Evolutionary conservation across 2,329 filamentous ascomycete genomes (phyloP), one percentile per base, ranked within the genome.

Genomic region (Venturia asperata): DNA sequence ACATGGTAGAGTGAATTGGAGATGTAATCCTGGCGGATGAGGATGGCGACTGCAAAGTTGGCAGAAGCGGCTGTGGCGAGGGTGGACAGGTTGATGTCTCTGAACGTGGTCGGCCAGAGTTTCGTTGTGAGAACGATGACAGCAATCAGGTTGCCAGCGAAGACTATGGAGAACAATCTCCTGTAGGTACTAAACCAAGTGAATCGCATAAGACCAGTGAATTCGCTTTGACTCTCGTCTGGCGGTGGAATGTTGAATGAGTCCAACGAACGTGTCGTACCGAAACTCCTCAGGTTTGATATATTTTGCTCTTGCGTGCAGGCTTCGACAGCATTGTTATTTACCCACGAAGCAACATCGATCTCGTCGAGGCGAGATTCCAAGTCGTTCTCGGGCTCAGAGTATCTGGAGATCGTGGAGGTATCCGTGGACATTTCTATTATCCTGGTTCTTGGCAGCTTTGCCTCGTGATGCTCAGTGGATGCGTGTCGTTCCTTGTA

Each of bases 21-120:
- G 21, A 74, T 69, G 65, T 77, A 72, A 65, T 78, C 76, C 42
- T 78, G 76, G 9, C 77, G 72, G 62, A 77, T 72, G 15, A 77
- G 62, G 3, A 75, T 68, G 17, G 73, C 71, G 6, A 74, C 67
- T 21, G 72, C 68, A 37, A 79, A 67, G 58, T 76, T 76, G 41
- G 70, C 70, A 4, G 70, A 71, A 17, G 72, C 70, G 3, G 73
- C 75, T 10, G 72, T 76, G n/a, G 71, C 70, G 0, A 74, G 71
- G 47, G 71, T 64, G 5, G 55, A 65, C 58, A 71, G 73, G 41
- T 27, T 39, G 21, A 66, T 24, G 27, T 67, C 69, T 66, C 68
- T 68, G 56, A 67, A 66, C 11, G 24, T 37, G 1, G 34, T 49
- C 21, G 47, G 47, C 47, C 47, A 24, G 17, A 64, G 43, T 27